Evolutionary conservation across 768 basidiomycete species (phyloP).

Genomic region (Termitomyces sp.): DNA sequence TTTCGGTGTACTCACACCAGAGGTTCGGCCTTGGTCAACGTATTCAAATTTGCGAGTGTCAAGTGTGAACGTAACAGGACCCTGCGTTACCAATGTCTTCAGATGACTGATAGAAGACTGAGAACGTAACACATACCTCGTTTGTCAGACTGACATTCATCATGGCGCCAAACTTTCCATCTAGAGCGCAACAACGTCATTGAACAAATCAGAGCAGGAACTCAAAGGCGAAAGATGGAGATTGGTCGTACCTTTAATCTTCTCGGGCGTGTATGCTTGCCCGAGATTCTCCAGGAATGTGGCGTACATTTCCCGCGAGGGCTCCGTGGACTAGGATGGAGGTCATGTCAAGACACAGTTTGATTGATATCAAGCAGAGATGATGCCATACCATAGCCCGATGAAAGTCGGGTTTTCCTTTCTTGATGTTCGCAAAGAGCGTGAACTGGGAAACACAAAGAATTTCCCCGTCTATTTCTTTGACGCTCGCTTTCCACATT

Average conservation of each 20-base stretch:
- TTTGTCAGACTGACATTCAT: conserved; percentile 89
- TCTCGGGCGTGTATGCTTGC: conserved; percentile 65
- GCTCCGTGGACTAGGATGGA: conserved; percentile 53
- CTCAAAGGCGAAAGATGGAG: conserved; percentile 2
- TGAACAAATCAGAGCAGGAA: neutral
- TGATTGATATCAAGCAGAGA: neutral
- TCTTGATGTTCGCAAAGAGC: conserved; percentile 80
- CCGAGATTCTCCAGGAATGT: conserved; percentile 70
- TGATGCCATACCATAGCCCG: conserved; percentile 72
- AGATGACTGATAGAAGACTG: conserved; percentile 40
- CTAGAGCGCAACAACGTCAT: conserved; percentile 35
- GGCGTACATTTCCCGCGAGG: conserved; percentile 68
- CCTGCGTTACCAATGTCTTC: conserved; percentile 42
- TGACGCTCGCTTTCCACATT: conserved; percentile 88
- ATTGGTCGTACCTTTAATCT: conserved; percentile 66
- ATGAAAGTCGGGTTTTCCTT: conserved; percentile 94
- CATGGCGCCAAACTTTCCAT: conserved; percentile 96
- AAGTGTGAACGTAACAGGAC: conserved; percentile 82
- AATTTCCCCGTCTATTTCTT: conserved; percentile 86
- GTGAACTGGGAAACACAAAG: conserved; percentile 97
- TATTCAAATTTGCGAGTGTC: conserved; percentile 82
- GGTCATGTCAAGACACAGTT: neutral
- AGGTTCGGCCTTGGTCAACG: conserved; percentile 28
- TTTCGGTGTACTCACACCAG: conserved; percentile 13
- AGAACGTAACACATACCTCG: conserved; percentile 53